Percentiles rank a stretch among this genome's conserved stretches.
Conservation (phyloP, 148 eudicot genomes). For the Fagopyrum tataricum region DNA sequence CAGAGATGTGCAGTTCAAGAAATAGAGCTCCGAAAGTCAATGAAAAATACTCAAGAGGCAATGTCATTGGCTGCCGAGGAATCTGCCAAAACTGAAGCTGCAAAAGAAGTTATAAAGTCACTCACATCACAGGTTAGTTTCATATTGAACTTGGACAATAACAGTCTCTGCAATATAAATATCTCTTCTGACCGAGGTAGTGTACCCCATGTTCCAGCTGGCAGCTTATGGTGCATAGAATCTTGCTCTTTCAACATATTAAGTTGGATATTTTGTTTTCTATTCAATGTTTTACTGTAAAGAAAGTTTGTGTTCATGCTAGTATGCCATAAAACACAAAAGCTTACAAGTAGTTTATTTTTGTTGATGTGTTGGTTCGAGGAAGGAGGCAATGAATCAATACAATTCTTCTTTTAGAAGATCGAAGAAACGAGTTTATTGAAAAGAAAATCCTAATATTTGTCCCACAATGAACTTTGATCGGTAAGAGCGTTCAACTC, state of each 20-base stretch:
- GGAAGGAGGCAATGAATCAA: not conserved
- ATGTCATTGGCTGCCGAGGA: slow-evolving; percentile 76
- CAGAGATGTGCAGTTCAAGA: slow-evolving; percentile 79
- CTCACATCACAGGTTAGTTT: slow-evolving; percentile 73
- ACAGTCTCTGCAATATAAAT: not conserved
- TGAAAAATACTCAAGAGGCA: slow-evolving; percentile 81
- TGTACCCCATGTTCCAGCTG: not conserved
- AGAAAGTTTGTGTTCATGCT: not conserved
- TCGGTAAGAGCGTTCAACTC: not conserved
- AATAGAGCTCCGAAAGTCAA: slow-evolving; percentile 61
- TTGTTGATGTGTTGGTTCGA: not conserved
- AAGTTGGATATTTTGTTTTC: not conserved
- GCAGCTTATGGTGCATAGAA: not conserved
- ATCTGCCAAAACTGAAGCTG: slow-evolving; percentile 91
- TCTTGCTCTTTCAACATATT: not conserved
- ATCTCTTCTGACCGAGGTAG: not conserved
- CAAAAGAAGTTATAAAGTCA: slow-evolving; percentile 87
- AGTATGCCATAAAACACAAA: not conserved
- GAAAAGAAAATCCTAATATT: not conserved
- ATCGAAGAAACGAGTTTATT: not conserved
- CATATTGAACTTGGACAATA: not conserved
- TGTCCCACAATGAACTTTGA: not conserved
- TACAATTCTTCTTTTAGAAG: not conserved
- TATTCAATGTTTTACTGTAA: not conserved
- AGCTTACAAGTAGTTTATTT: not conserved